These are phyloP conservation scores for Hortaea sp. DNA, from an alignment of 2,329 filamentous ascomycete genomes.

Conservation along the genomic window DNA sequence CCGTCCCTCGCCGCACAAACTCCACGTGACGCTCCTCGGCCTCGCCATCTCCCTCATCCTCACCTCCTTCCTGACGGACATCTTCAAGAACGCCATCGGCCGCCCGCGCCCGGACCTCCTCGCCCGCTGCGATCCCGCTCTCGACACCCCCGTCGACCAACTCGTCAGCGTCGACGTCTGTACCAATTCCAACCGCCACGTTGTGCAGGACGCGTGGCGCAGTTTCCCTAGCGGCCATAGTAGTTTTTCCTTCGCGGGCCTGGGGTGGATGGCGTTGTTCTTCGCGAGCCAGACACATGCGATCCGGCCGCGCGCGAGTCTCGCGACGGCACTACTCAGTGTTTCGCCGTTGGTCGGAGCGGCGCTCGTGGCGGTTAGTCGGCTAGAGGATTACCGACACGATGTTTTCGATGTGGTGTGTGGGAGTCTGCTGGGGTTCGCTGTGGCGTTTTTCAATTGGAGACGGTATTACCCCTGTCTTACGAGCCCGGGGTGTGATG, in stretches of 20 bases:
- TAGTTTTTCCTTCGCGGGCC: slow-evolving; percentile 67
- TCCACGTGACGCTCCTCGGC: slow-evolving; percentile 75
- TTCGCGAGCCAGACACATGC: slow-evolving; percentile 53
- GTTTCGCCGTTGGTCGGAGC: slow-evolving; percentile 48
- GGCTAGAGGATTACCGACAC: slow-evolving; percentile 55
- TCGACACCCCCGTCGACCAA: slow-evolving; percentile 44
- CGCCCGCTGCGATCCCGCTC: slow-evolving; percentile 67
- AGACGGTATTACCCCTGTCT: slow-evolving; percentile 50
- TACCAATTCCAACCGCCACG: slow-evolving; percentile 58
- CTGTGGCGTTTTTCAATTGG: slow-evolving; percentile 49
- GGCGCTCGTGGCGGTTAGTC: slow-evolving; percentile 49
- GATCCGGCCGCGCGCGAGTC: slow-evolving; percentile 47
- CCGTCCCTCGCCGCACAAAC: slow-evolving; percentile 61
- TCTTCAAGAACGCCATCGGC: slow-evolving; percentile 82
- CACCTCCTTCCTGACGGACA: slow-evolving; percentile 73
- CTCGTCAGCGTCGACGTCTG: slow-evolving; percentile 59
- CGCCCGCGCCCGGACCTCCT: slow-evolving; percentile 78
- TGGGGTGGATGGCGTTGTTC: slow-evolving; percentile 56
- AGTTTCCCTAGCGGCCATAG: slow-evolving; percentile 75
- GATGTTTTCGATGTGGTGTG: slow-evolving; percentile 53
- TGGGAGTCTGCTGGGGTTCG: slow-evolving; percentile 45
- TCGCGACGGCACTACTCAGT: slow-evolving; percentile 45
- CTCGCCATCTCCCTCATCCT: slow-evolving; percentile 65
- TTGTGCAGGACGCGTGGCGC: slow-evolving; percentile 72
- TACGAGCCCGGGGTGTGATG: slow-evolving; percentile 40